phyloP scores from a whole-genome alignment of 768 basidiomycete genomes.

The Amanita thiersii region DNA sequence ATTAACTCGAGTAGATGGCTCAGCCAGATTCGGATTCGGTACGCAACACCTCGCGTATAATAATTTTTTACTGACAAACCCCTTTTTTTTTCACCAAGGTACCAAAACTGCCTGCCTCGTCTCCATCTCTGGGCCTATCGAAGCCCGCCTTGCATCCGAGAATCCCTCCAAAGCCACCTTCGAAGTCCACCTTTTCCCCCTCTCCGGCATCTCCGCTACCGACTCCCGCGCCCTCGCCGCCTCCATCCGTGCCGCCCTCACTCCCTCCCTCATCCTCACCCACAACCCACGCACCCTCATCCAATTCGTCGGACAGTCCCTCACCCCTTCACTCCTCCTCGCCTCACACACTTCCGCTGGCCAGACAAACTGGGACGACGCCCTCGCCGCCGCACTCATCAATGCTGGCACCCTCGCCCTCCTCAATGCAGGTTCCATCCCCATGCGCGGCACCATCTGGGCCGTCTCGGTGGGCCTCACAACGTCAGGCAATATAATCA shows the following conservation, averaged over 20 bases:
- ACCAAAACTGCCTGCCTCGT: slow-evolving; percentile 43
- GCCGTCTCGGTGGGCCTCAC: slow-evolving; percentile 51
- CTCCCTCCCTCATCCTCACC: slow-evolving; percentile 56
- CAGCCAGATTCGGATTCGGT: slow-evolving; percentile 66
- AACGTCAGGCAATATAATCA: slow-evolving; percentile 24
- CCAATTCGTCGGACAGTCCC: slow-evolving; percentile 69
- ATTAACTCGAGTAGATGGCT: slow-evolving; percentile 69
- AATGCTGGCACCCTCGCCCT: slow-evolving; percentile 67
- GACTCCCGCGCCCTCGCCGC: slow-evolving; percentile 53
- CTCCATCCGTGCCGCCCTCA: slow-evolving; percentile 46
- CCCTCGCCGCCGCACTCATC: slow-evolving; percentile 52
- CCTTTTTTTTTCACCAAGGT: slow-evolving; percentile 12
- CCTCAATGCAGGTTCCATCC: slow-evolving; percentile 60
- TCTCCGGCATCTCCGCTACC: slow-evolving; percentile 62
- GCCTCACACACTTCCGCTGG: slow-evolving; percentile 23
- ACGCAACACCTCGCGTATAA: slow-evolving; percentile 4
- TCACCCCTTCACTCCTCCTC: slow-evolving; percentile 18
- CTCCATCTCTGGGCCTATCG: slow-evolving; percentile 76
- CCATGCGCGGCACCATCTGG: slow-evolving; percentile 69
- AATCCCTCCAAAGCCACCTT: slow-evolving; percentile 65
- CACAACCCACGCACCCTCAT: slow-evolving; percentile 67
- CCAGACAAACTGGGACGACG: slow-evolving; percentile 1
- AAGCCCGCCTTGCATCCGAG: slow-evolving; percentile 63
- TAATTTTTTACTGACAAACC: neutral
- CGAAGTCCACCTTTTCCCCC: slow-evolving; percentile 66